phyloP scores from a whole-genome alignment of 495 filamentous ascomycete species.

The Aspergillus heteromorphus region DNA sequence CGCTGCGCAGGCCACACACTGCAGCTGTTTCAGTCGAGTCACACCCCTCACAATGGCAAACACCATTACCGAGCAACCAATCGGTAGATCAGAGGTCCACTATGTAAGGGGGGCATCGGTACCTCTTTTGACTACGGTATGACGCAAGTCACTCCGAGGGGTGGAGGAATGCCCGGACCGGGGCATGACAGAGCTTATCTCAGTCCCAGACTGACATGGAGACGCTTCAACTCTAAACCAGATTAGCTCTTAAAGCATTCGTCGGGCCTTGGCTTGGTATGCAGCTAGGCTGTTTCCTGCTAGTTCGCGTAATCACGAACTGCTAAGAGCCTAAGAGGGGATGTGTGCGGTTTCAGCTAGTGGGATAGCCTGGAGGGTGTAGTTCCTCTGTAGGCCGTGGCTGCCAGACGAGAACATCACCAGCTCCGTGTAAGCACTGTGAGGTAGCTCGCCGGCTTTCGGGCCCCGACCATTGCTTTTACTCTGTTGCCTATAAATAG shows the following conservation, averaged over 20 bases:
- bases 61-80: neutral
- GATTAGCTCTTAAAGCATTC: slow-evolving; percentile 5
- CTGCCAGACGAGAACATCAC: neutral
- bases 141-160: slow-evolving; percentile 3
- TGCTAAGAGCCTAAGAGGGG: neutral
- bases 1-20: neutral
- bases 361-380: neutral
- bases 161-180: neutral
- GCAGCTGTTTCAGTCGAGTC: neutral
- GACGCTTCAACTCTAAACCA: slow-evolving; percentile 3
- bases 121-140: slow-evolving; percentile 1
- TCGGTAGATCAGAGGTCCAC: neutral
- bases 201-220: neutral
- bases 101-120: neutral
- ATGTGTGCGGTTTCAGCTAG: neutral
- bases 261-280: neutral
- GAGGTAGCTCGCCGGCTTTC: neutral
- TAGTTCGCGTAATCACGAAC: neutral
- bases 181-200: slow-evolving; percentile 1
- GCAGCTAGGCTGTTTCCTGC: neutral
- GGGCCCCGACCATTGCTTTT: neutral
- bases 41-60: neutral
- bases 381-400: neutral
- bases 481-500: neutral
- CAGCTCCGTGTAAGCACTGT: neutral